Base-by-base conservation (phyloP, 2,329 filamentous ascomycete genomes). In the Alternaria sp. region DNA sequence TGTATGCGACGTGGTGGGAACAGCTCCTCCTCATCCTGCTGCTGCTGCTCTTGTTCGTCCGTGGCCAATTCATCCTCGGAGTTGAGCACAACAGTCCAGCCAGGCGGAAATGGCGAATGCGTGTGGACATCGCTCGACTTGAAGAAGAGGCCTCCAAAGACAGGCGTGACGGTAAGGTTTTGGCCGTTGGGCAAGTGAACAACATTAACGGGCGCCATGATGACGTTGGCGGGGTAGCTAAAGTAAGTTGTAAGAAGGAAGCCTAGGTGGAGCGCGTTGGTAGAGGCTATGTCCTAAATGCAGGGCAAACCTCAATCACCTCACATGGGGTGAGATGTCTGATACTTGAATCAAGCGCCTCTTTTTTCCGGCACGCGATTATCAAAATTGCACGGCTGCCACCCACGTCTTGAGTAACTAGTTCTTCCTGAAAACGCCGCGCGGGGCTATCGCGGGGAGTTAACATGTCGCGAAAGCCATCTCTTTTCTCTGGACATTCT, bases 111-210 rank as follows among this genome's bases (percentile, higher is more conserved):
- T 4, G 90, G 86, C 53, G 89, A 89, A 43, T 78, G 72, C 16
- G 90, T 87, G 27, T 85, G 82, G 72, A 92, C 82, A 63, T 95
- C 90, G 74, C 92, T 90, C 59, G 89, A 87, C 78, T 94, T 95
- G 88, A 97, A 97, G 72, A 90, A 92, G 57, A 95, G 85, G 32
- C 94, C 94, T n/a, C 92, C 93, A 77, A 97, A 97, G 27, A 97
- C 92, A 1, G 93, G 92, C 14, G 88, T 89, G 32, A 97, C 91
- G 3, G 89, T 90, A 74, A 95, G 86, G 66, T 85, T 90, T 81
- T 95, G 92, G 73, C 94, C 94, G 80, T 97, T 96, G 49, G 94
- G 94, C 68, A 98, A 84, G 78, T 91, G 87, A 61, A 94, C 84
- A 48, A 86, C 74, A 28, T 80, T 78, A 46, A 66, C 66, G 50